These are phyloP conservation scores for Ananas comosus DNA, from an alignment of 176 grass and related monocot genomes.

Conservation along the genomic window DNA sequence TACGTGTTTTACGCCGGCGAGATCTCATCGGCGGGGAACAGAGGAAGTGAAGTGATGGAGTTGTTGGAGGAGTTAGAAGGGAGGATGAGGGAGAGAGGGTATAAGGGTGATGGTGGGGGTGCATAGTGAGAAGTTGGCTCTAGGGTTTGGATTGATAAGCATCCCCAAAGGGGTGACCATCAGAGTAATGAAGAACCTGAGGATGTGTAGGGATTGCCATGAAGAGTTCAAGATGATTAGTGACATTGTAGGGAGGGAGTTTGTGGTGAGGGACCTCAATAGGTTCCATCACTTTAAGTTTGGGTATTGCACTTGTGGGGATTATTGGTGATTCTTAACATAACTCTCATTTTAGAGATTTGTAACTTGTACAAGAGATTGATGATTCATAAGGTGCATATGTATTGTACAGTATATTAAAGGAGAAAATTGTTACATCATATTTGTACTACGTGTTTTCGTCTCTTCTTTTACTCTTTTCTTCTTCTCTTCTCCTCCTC, in stretches of 20 bases:
- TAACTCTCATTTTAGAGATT: neutral
- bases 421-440: too few species aligned
- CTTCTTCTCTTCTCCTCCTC: too few species aligned
- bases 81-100: constrained; percentile 63
- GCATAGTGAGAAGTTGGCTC: constrained; percentile 59
- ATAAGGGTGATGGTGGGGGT: constrained; percentile 50
- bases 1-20: constrained; percentile 46
- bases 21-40: constrained; percentile 26
- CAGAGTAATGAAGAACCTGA: constrained; percentile 84
- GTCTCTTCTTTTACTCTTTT: too few species aligned
- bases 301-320: constrained; percentile 59
- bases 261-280: constrained; percentile 80
- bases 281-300: constrained; percentile 68
- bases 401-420: too few species aligned
- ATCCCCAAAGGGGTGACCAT: constrained; percentile 47
- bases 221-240: constrained; percentile 67
- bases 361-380: neutral
- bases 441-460: too few species aligned
- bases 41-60: constrained; percentile 34
- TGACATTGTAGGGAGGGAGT: constrained; percentile 45
- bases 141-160: constrained; percentile 48
- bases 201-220: constrained; percentile 80
- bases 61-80: constrained; percentile 53
- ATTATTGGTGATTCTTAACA: constrained; percentile 46
- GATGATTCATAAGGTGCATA: neutral